Evolutionary conservation across 345 rosid genomes (phyloP).

Genomic region (Aegle marmelos): DNA sequence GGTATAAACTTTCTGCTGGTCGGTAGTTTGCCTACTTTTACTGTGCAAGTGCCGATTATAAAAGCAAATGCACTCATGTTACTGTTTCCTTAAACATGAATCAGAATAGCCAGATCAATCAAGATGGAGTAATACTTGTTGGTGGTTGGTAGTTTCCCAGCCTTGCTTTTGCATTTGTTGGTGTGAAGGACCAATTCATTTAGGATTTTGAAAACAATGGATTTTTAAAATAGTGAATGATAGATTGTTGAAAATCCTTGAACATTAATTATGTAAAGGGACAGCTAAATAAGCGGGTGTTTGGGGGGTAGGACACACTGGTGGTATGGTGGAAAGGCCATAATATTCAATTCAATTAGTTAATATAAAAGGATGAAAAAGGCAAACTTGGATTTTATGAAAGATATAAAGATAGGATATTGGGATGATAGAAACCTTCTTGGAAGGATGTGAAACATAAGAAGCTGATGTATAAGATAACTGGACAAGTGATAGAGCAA

Average conservation of each 20-base stretch:
- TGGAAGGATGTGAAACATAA: not conserved
- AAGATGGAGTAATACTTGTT: not conserved
- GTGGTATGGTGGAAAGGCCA: not conserved
- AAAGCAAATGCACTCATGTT: not conserved
- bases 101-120: not conserved
- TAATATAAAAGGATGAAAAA: not conserved
- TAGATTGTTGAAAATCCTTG: constrained; percentile 1
- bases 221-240: not conserved
- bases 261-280: not conserved
- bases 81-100: not conserved
- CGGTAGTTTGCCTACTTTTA: not conserved
- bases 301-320: too few relatives aligned
- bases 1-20: not conserved
- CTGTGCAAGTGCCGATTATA: not conserved
- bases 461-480: not conserved
- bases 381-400: not conserved
- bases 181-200: not conserved
- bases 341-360: not conserved
- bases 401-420: not conserved
- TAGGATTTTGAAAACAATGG: not conserved
- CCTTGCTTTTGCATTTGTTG: not conserved
- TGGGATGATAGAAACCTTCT: not conserved
- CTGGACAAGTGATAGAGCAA: not conserved
- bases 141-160: not conserved
- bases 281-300: not conserved